Conservation (phyloP, 495 filamentous ascomycete species). For the Letharia lupina region DNA sequence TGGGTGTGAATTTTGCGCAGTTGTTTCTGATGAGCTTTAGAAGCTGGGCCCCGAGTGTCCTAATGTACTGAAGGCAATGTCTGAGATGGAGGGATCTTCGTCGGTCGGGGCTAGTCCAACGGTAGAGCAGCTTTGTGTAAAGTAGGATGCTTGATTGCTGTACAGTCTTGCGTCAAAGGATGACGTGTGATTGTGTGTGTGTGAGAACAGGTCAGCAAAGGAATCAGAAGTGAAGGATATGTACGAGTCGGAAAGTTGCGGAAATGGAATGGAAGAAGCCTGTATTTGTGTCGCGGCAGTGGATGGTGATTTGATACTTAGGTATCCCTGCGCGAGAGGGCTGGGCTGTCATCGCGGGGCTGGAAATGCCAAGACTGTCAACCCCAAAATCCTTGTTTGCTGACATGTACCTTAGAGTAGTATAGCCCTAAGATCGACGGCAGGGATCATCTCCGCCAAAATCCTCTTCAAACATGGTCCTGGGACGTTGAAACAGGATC, state of each 20-base stretch:
- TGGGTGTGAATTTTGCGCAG: not conserved
- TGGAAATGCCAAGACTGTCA: slow-evolving; percentile 1
- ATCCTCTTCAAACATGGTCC: not conserved
- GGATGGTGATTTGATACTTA: not conserved
- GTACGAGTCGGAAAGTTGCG: not conserved
- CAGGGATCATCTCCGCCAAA: not conserved
- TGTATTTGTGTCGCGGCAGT: not conserved
- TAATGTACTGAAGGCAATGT: not conserved
- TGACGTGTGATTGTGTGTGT: not conserved
- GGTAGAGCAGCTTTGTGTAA: not conserved
- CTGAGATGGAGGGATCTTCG: not conserved
- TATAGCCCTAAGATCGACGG: not conserved
- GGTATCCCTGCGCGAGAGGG: not conserved
- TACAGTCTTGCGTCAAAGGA: not conserved
- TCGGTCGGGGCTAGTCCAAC: not conserved
- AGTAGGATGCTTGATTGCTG: not conserved
- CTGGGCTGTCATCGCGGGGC: slow-evolving; percentile 1
- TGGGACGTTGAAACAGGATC: not conserved
- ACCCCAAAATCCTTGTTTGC: not conserved
- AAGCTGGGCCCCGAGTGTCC: not conserved
- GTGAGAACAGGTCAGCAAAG: not conserved
- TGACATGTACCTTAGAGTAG: no score
- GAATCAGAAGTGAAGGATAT: not conserved
- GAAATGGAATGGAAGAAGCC: not conserved
- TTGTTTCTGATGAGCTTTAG: not conserved